Evolutionary conservation across 306 rosid species (phyloP), one percentile per base, ranked within the genome.

Genomic region (Quercus engelmannii): DNA sequence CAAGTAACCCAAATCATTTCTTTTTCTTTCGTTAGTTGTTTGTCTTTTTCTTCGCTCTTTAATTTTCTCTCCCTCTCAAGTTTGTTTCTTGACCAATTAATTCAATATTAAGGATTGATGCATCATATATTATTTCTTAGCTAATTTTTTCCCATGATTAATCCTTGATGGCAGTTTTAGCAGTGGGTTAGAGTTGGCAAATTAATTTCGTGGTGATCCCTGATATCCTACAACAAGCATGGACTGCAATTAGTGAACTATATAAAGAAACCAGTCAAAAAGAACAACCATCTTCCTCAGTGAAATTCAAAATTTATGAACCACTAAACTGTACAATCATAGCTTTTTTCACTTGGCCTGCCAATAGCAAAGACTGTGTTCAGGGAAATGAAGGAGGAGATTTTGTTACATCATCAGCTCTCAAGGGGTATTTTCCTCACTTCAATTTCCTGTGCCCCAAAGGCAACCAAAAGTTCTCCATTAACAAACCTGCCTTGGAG

Each of bases 371-470:
- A 13, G 25, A 72, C 28, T 25, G 38, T 68, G 43, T 68, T 46
- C 15, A 4, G 21, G 31, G 8, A 35, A 35, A 35, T 18, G 57
- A 69, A 26, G 76, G 23, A 30, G 57, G 33, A 43, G 13, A 46
- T 18, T 77, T 78, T 78, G 76, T 85, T 76, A 56, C 84, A 8
- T 79, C 88, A 20, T 20, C 71, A 10, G 1, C n/a, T 20, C 85
- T 78, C 13, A 75, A 19, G 69, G 59, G 74, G 2, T 14, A 20
- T 26, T 86, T 82, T 33, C 13, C 14, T 74, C 69, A 57, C 62
- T 90, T 93, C 62, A 85, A 84, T 20, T 90, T 89, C 65, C 81
- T 93, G 2, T 55, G 85, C 72, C 21, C 80, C 33, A 80, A 81
- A 67, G 55, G 0, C 4, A 68, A 2, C 69, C 59, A 76, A 14